Evolutionary conservation across 225 moss, liverwort and hornwort genomes (phyloP).

Genomic region (Neckera pumila): DNA sequence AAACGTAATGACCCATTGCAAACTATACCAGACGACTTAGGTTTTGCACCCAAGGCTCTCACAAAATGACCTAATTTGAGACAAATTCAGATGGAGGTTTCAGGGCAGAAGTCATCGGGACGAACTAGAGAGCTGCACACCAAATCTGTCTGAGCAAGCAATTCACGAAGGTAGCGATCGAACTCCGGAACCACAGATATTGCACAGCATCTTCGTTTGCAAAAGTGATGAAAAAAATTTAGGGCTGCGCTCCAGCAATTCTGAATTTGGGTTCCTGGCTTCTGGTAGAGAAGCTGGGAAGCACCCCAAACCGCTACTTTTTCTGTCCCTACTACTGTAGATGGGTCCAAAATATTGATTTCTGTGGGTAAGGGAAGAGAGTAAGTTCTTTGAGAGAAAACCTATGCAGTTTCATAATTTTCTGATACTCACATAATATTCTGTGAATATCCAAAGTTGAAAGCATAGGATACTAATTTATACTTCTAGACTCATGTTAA

Average conservation of each 20-base stretch:
- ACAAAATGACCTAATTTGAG: neutral
- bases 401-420: neutral
- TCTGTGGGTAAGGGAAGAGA: neutral
- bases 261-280: neutral
- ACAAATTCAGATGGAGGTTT: neutral
- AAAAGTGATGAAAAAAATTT: conserved; percentile 22
- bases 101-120: neutral
- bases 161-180: neutral
- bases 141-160: conserved; percentile 15
- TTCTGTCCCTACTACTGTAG: too few species aligned
- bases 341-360: neutral
- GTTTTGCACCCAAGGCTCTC: conserved; percentile 17
- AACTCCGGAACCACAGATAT: conserved; percentile 9
- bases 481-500: rapidly evolving
- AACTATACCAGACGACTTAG: conserved; percentile 50
- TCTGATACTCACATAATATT: neutral
- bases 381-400: neutral
- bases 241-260: conserved; percentile 40
- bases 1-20: conserved; percentile 41
- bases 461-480: neutral
- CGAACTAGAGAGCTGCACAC: neutral
- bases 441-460: neutral
- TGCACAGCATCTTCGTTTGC: conserved; percentile 18
- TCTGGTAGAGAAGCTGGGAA: conserved; percentile 26
- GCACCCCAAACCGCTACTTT: neutral